Conservation (phyloP, 805 yeast species). For the Candida awuae region DNA sequence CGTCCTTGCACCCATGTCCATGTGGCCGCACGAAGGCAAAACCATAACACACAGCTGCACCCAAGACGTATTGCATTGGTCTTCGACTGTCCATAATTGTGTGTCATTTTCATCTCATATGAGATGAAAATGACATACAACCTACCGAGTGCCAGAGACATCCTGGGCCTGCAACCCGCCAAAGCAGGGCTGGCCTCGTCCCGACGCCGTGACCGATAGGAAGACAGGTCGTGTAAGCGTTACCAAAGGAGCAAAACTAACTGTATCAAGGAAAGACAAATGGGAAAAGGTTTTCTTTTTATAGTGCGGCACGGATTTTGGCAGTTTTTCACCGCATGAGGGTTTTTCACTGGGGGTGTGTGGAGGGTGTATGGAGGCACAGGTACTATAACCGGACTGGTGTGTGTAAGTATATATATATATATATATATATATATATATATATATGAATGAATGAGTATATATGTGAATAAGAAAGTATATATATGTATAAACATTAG, state of each 20-base stretch:
- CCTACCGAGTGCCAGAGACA: conserved; percentile 5
- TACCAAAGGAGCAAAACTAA: neutral
- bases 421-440: no score
- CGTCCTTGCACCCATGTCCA: conserved; percentile 10
- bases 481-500: no score
- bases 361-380: no score
- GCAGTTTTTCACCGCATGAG: no score
- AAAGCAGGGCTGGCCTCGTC: conserved; percentile 5
- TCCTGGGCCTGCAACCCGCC: conserved; percentile 5
- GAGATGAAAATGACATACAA: neutral
- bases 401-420: no score
- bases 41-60: conserved; percentile 8
- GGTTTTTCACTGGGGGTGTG: no score
- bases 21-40: conserved; percentile 7
- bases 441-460: no score
- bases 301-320: neutral
- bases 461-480: no score
- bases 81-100: conserved; percentile 1
- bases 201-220: conserved; percentile 5
- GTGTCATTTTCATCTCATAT: no score
- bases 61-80: conserved; percentile 7
- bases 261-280: neutral
- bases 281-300: neutral
- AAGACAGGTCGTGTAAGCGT: neutral
- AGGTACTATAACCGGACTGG: no score